Base-by-base conservation (phyloP, 2,329 filamentous ascomycete species). In the Penicillium capsulatum region DNA sequence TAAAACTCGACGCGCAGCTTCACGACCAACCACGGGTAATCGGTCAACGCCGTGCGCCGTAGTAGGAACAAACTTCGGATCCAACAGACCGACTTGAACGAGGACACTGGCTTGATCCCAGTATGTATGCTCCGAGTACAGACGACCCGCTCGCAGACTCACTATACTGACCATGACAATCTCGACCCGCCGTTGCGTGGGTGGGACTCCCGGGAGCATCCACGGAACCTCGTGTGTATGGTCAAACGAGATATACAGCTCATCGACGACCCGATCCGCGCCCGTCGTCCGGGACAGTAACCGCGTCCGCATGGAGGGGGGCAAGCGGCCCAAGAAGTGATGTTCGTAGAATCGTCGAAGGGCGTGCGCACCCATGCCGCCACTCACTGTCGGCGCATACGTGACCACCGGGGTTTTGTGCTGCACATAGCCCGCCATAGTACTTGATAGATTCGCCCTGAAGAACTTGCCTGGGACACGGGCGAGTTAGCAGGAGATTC, bases 61-160 rank as follows among this genome's bases (percentile, higher is more conserved):
- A 27, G 69, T 59, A 0, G 75, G 73, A 14, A 80, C 66, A 8
- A 73, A 52, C 41, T 77, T 75, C n/a, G 75, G 70, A 60, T 80
- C 75, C 34, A 81, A 42, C 42, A 81, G 51, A 0, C 78, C 78
- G 0, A 77, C 64, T 53, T 81, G 77, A 31, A 80, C 73, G 10
- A 81, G 56, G 6, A 81, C 77, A 33, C 68, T 74, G 7, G 78
- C 77, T 50, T 81, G 78, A 49, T 81, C 78, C 77, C 77, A 81
- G 53, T 81, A 80, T 3, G 79, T 60, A 36, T 79, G 70, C 55
- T 81, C 78, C 13, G 71, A 73, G 58, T 71, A 76, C 9, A 80
- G 57, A 47, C 71, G 74, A 0, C 72, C 74, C 0, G 67, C 75
- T 10, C 74, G 61, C 37, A 81, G 64, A 19, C 70, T 71, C 2